Base-by-base conservation (phyloP, 371 early-diverging fungal species). In the Racocetra persica region DNA sequence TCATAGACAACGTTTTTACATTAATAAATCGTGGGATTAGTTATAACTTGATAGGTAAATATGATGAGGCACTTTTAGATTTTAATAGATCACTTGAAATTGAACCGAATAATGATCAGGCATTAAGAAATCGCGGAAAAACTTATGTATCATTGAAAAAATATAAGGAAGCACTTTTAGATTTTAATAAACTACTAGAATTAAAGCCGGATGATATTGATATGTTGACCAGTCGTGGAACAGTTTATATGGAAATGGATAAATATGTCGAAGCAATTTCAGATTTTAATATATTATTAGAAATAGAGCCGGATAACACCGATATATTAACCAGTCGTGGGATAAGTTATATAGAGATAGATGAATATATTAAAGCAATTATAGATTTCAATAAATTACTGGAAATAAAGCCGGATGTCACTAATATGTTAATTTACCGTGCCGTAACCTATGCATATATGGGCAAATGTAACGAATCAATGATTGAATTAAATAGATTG, bases 121-220 rank as follows among this genome's bases (percentile, higher is more conserved):
- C 78, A 28, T 54, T 77, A 20, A n/a, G 13, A 24, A 65, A 62
- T 63, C 41, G 78, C n/a, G 78, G 65, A 16, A 38, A 26, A 13
- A 10, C 51, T 18, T 77, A 77, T 66, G 8, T 22, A 11, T 20
- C 41, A 6, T 13, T 66, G 20, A 38, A n/a, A 18, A 65, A 32
- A 3, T 63, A 38, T 78, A 18, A 66, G 13, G 67, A 63, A n/a
- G 78, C 78, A 5, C 38, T 77, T 10, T 7, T 0, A 6, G 78
- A 77, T 45, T 32, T 77, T 66, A 32, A 32, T 32, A 32, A 32
- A 32, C 4, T 4, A 32, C 4, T 32, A 32, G 32, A 32, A 32
- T 2, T 32, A 2, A 4, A 32, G 32, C 65, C 78, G n/a, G 32
- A n/a, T 52, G 52, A 77, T 65, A 24, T 77, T n/a, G 38, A 51